phyloP scores from a whole-genome alignment of 2,329 filamentous ascomycete genomes.

The Aspergillus carbonarius region DNA sequence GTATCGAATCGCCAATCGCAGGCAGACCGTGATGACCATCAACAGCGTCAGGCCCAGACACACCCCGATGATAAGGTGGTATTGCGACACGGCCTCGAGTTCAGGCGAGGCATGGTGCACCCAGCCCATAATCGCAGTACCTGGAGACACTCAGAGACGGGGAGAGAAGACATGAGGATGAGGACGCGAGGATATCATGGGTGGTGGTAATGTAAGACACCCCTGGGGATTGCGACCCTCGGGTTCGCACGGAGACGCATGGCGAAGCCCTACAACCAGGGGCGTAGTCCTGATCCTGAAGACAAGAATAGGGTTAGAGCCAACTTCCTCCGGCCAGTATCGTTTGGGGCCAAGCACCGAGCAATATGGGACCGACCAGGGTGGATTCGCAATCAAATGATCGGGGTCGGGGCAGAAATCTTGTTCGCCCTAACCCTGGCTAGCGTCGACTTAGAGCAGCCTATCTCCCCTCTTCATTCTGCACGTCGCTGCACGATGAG shows the following conservation, averaged over 20 bases:
- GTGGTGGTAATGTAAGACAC: not conserved
- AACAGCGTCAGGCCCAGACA: constrained; percentile 47
- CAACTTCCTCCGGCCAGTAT: not conserved
- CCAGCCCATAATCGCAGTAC: constrained; percentile 47
- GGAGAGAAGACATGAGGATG: not conserved
- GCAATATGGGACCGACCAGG: not conserved
- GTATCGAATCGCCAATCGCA: constrained; percentile 46
- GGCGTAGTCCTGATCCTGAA: not conserved
- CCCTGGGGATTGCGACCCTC: not conserved
- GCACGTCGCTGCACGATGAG: not conserved
- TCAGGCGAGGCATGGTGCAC: constrained; percentile 51
- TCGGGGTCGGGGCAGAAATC: not conserved
- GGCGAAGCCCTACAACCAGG: not conserved
- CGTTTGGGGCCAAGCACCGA: not conserved
- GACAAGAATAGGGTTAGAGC: not conserved
- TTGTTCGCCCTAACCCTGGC: not conserved
- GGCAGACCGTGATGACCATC: constrained; percentile 43
- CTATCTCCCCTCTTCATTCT: too few species aligned
- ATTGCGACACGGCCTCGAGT: constrained; percentile 50
- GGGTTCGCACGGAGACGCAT: not conserved
- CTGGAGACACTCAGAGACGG: not conserved
- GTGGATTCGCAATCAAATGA: not conserved
- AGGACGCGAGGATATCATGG: not conserved
- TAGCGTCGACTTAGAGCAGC: not conserved
- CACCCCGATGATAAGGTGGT: constrained; percentile 51